Percentiles rank a stretch among this genome's conserved stretches.
Evolutionary conservation across 805 yeast genomes (phyloP).

Genomic region (Candida ponderosae): DNA sequence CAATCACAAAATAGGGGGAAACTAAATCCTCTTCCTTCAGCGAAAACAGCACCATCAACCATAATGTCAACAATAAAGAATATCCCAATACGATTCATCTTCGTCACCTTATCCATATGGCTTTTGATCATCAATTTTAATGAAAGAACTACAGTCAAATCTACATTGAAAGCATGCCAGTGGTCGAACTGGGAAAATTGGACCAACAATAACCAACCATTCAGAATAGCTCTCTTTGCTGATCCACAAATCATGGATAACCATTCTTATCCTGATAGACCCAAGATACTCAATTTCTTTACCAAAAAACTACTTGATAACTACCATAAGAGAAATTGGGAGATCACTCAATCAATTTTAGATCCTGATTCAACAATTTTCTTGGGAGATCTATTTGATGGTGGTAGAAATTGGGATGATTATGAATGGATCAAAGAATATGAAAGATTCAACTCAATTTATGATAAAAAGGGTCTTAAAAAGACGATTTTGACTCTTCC

Average conservation of each 20-base stretch:
- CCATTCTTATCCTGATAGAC: slow-evolving; percentile 75
- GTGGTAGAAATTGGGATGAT: slow-evolving; percentile 83
- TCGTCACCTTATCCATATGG: slow-evolving; percentile 29
- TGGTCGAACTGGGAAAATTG: slow-evolving; percentile 70
- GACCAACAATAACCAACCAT: slow-evolving; percentile 30
- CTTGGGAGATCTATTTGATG: slow-evolving; percentile 90
- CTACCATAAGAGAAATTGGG: slow-evolving; percentile 72
- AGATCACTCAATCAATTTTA: slow-evolving; percentile 44
- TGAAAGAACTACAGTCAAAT: slow-evolving; percentile 43
- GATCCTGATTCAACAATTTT: slow-evolving; percentile 74
- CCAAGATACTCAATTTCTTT: slow-evolving; percentile 39
- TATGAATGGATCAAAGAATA: slow-evolving; percentile 67
- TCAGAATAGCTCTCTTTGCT: slow-evolving; percentile 60
- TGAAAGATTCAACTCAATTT: slow-evolving; percentile 57
- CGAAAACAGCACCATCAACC: no score
- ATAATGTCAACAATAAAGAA: no score
- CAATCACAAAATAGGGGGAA: no score
- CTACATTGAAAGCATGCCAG: slow-evolving; percentile 37
- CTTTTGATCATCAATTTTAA: slow-evolving; percentile 36
- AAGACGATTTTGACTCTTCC: slow-evolving; percentile 46
- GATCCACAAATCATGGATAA: slow-evolving; percentile 94
- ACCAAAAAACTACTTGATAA: slow-evolving; percentile 64
- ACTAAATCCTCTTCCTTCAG: no score
- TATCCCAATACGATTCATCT: not conserved
- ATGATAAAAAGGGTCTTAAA: slow-evolving; percentile 45